Percentiles rank a stretch among this genome's conserved stretches.
phyloP scores from a whole-genome alignment of 805 yeast genomes.

The Zygoascus biomembranicola region DNA sequence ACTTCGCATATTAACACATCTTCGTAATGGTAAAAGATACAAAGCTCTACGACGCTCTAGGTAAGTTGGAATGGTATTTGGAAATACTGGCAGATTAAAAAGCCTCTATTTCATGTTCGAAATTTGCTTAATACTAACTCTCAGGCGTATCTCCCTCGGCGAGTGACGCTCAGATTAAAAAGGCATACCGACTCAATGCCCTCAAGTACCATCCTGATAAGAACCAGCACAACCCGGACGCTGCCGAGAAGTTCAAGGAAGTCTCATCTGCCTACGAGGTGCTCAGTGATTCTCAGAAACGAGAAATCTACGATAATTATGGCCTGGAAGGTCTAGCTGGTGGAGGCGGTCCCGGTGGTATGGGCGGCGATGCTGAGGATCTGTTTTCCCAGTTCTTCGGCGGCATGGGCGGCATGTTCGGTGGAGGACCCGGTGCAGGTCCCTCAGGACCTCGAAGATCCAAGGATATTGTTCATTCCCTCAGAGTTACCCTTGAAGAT shows the following conservation, averaged over 20 bases:
- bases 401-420: conserved; percentile 38
- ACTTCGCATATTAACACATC: too few species aligned
- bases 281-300: conserved; percentile 79
- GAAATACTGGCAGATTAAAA: too few species aligned
- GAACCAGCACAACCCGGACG: conserved; percentile 59
- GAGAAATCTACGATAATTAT: conserved; percentile 78
- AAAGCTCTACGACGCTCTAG: conserved; percentile 53
- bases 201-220: conserved; percentile 79
- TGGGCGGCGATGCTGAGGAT: conserved; percentile 63
- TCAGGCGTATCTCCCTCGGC: conserved; percentile 44
- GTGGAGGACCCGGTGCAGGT: conserved; percentile 41
- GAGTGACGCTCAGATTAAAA: conserved; percentile 52
- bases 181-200: conserved; percentile 72
- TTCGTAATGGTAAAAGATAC: conserved; percentile 56
- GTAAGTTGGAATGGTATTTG: conserved; percentile 22
- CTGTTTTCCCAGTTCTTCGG: conserved; percentile 80
- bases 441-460: conserved; percentile 82
- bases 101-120: background rate
- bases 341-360: conserved; percentile 60
- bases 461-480: conserved; percentile 83
- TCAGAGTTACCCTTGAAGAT: conserved; percentile 83
- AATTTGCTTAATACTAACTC: background rate
- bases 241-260: conserved; percentile 94
- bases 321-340: conserved; percentile 91
- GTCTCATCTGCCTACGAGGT: conserved; percentile 82